Percentiles rank a stretch among this genome's conserved stretches.
Conservation (phyloP, 495 filamentous ascomycete species). For the Aspergillus biplanus region DNA sequence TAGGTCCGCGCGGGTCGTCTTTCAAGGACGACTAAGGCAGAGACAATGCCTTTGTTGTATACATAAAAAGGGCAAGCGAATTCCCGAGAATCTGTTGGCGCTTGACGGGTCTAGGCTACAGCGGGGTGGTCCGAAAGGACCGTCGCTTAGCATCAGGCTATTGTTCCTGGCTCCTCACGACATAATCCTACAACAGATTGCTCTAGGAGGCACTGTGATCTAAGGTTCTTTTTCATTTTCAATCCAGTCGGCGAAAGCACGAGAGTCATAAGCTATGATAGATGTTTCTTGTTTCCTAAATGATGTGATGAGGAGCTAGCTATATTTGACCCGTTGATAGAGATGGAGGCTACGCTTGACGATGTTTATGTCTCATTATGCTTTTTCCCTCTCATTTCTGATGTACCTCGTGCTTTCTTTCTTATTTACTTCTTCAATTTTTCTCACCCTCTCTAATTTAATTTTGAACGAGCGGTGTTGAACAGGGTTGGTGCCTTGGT, state of each 20-base stretch:
- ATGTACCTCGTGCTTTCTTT: constrained; percentile 20
- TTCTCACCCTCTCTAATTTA: background rate
- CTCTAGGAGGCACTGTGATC: background rate
- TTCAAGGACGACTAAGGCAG: constrained; percentile 1
- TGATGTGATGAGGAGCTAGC: too few relatives aligned
- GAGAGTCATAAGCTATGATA: background rate
- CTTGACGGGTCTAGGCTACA: constrained; percentile 8
- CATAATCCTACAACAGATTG: background rate
- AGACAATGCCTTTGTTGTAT: constrained; percentile 5
- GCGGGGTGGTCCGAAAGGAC: constrained; percentile 6
- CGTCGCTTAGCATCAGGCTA: background rate
- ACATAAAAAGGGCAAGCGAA: background rate
- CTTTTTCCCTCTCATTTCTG: constrained; percentile 7
- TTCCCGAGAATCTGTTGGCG: constrained; percentile 4
- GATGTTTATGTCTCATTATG: constrained; percentile 25
- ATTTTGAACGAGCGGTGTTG: background rate
- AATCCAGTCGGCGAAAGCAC: background rate
- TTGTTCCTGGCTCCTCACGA: constrained; percentile 10
- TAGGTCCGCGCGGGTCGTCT: constrained; percentile 7
- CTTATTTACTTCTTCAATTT: constrained; percentile 6
- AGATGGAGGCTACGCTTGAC: constrained; percentile 23
- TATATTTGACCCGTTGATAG: constrained; percentile 1
- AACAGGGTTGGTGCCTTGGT: background rate
- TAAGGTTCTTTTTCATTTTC: constrained; percentile 1
- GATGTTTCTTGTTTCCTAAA: background rate